Conservation (phyloP, 192 early-diverging fungal species). For the Rhizophlyctis rosea region DNA sequence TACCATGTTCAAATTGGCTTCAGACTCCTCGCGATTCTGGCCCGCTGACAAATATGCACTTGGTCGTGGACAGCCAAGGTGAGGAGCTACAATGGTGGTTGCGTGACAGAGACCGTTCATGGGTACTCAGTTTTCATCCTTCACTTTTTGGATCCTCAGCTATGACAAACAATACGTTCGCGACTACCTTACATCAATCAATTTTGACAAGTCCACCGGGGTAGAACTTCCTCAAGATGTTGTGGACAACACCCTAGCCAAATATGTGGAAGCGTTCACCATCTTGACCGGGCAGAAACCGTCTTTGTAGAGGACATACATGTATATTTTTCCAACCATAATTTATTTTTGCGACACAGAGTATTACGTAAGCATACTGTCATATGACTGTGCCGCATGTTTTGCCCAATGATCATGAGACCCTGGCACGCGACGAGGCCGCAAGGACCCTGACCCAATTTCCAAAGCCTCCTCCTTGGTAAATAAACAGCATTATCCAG, state of each 20-base stretch:
- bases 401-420: no score
- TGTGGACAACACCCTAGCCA: slow-evolving; percentile 78
- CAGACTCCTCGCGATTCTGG: slow-evolving; percentile 99
- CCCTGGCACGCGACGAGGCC: no score
- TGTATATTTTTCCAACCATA: no score
- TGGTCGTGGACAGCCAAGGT: slow-evolving; percentile 70
- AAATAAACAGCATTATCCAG: no score
- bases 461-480: no score
- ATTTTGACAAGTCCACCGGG: slow-evolving; percentile 83
- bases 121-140: neutral
- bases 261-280: slow-evolving; percentile 88
- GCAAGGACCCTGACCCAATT: no score
- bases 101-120: neutral
- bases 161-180: slow-evolving; percentile 98
- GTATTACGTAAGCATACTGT: no score
- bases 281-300: slow-evolving; percentile 63
- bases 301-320: slow-evolving; percentile 4
- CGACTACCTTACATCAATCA: slow-evolving; percentile 82
- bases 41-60: slow-evolving; percentile 74
- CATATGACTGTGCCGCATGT: no score
- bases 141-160: slow-evolving; percentile 30
- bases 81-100: neutral
- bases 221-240: slow-evolving; percentile 84
- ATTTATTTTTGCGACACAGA: no score
- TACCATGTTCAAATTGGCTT: no score